Evolutionary conservation across 352 stramenopile species (phyloP).

Genomic region (Blastocystis sp.): DNA sequence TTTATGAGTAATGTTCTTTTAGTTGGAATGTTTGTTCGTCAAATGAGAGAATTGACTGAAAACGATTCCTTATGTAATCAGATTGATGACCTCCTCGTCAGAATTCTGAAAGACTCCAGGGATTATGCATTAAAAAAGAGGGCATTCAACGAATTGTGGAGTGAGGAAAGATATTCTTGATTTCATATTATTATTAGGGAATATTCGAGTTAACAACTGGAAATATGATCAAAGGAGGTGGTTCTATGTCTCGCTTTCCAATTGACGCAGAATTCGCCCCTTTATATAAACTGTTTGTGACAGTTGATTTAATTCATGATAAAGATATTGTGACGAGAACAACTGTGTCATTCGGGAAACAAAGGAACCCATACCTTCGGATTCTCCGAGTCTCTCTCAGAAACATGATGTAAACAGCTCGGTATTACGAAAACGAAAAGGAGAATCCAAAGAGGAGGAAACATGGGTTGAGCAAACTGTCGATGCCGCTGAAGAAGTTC

Average conservation of each 20-base stretch:
- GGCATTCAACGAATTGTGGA: not conserved
- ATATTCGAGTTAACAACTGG: slow-evolving; percentile 19
- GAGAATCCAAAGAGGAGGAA: not conserved
- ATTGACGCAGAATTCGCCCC: not conserved
- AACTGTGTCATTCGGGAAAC: not conserved
- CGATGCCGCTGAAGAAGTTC: not conserved
- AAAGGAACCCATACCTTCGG: not conserved
- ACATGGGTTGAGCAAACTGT: not conserved
- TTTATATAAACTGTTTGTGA: not conserved
- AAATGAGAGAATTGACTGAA: not conserved
- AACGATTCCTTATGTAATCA: not conserved
- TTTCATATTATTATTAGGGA: not conserved
- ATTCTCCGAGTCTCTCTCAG: not conserved
- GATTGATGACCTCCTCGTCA: slow-evolving; percentile 1
- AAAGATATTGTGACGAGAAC: not conserved
- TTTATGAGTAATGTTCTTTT: not conserved
- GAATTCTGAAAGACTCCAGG: slow-evolving; percentile 13
- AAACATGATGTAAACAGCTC: not conserved
- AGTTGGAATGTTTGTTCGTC: slow-evolving; percentile 3
- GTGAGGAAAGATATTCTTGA: not conserved
- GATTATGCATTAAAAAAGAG: slow-evolving; percentile 9
- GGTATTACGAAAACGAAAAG: slow-evolving; percentile 35
- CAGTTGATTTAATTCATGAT: not conserved
- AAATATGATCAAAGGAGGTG: not conserved
- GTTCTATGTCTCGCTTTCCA: not conserved